Evolutionary conservation across 495 filamentous ascomycete genomes (phyloP).

Genomic region (Bombardia bombarda): DNA sequence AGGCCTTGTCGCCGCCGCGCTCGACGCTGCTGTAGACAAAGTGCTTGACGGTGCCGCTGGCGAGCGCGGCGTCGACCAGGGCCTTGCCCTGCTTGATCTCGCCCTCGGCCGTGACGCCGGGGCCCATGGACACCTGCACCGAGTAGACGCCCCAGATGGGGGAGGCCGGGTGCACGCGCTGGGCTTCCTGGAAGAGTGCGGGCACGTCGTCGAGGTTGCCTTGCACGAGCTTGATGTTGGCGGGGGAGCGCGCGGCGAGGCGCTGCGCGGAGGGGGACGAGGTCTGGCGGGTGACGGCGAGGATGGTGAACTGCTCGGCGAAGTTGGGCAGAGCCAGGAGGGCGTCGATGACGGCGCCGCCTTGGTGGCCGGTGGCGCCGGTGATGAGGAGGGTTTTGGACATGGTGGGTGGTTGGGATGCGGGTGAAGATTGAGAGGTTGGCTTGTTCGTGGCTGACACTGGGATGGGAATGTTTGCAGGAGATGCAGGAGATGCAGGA

Average conservation of each 20-base stretch:
- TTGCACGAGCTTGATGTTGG: constrained; percentile 45
- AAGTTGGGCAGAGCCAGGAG: constrained; percentile 29
- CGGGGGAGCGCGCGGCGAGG: constrained; percentile 33
- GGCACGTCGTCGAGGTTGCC: constrained; percentile 50
- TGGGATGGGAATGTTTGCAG: no score
- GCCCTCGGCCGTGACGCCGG: constrained; percentile 36
- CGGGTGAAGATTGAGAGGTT: not conserved
- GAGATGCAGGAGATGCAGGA: not conserved
- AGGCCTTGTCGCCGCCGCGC: constrained; percentile 50
- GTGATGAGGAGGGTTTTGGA: constrained; percentile 49
- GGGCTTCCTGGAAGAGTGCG: constrained; percentile 43
- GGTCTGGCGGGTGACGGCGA: constrained; percentile 56
- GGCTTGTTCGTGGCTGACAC: not conserved
- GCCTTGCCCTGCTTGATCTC: constrained; percentile 57
- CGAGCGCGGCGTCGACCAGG: constrained; percentile 53
- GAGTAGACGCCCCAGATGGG: constrained; percentile 32
- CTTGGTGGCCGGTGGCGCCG: constrained; percentile 65
- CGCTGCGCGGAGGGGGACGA: constrained; percentile 38
- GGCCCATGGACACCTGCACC: constrained; percentile 36
- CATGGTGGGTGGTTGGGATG: constrained; percentile 11
- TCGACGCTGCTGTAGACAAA: constrained; percentile 68
- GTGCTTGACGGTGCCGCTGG: constrained; percentile 48
- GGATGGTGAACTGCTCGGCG: constrained; percentile 35
- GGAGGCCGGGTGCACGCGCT: constrained; percentile 18
- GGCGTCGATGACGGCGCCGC: constrained; percentile 49